These are phyloP conservation scores for Chrysoporthe puriensis DNA, from an alignment of 2,329 filamentous ascomycete species.

Conservation along the genomic window DNA sequence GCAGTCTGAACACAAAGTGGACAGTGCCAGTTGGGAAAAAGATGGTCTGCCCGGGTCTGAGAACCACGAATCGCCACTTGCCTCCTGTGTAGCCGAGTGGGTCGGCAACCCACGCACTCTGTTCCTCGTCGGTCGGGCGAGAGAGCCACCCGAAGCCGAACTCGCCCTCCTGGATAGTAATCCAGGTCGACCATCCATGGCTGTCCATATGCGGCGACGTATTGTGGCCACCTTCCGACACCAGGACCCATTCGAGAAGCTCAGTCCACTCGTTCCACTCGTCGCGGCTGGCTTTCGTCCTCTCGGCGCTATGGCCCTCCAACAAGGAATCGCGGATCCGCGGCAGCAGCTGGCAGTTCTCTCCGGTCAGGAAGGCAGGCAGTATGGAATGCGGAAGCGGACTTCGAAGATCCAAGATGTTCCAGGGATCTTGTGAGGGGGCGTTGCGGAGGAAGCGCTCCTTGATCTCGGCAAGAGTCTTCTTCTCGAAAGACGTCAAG, in stretches of 20 bases:
- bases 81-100: slow-evolving; percentile 34
- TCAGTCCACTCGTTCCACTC: slow-evolving; percentile 41
- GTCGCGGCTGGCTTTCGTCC: slow-evolving; percentile 33
- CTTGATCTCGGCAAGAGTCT: slow-evolving; percentile 31
- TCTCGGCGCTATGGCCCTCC: slow-evolving; percentile 41
- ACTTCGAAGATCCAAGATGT: slow-evolving; percentile 36
- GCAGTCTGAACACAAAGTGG: slow-evolving; percentile 40
- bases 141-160: slow-evolving; percentile 41
- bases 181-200: slow-evolving; percentile 41
- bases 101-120: slow-evolving; percentile 34
- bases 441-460: slow-evolving; percentile 31
- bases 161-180: slow-evolving; percentile 38
- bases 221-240: slow-evolving; percentile 40
- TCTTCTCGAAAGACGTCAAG: slow-evolving; percentile 33
- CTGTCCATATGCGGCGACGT: slow-evolving; percentile 41
- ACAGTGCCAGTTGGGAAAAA: slow-evolving; percentile 41
- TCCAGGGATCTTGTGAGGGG: slow-evolving; percentile 34
- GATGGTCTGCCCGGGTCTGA: slow-evolving; percentile 40
- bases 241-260: slow-evolving; percentile 39
- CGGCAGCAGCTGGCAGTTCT: slow-evolving; percentile 38
- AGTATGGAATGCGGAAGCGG: slow-evolving; percentile 35
- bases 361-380: slow-evolving; percentile 34
- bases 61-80: slow-evolving; percentile 38
- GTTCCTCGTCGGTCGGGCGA: slow-evolving; percentile 34
- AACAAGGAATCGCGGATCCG: slow-evolving; percentile 39